Base-by-base conservation (phyloP, 768 basidiomycete genomes). In the Arthromyces matolae region DNA sequence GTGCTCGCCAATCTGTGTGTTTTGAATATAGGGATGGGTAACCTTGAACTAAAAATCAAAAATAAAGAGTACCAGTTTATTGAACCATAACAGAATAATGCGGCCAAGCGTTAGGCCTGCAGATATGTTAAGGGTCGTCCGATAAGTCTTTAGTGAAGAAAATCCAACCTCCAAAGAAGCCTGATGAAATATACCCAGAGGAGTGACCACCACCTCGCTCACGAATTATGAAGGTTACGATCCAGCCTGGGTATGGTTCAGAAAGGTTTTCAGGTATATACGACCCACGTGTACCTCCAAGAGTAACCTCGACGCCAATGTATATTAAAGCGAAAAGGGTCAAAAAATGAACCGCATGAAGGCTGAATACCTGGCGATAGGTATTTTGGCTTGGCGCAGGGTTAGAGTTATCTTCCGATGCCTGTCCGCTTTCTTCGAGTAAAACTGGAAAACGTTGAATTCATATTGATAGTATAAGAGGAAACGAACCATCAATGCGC, bases 101-200 rank as follows among this genome's bases (percentile, higher is more conserved):
- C 82, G 71, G 0, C 83, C 81, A 4, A 79, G 47, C 0, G 77
- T 79, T 12, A 82, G 57, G 13, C 75, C 75, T 73, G 9, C 18
- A 2, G 18, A 16, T 1, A 14, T 25, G 12, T 36, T 46, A 24
- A 34, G 8, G n/a, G n/a, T n/a, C n/a, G 12, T 10, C 28, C 10
- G 22, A 7, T 5, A 37, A 28, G 3, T 10, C 18, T 10, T 12
- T 19, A 0, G 4, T 23, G 25, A n/a, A 13, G 8, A 14, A 40
- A 16, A 4, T 22, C 9, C 32, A 40, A 55, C 59, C 61, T n/a
- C 57, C 60, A 34, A 61, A 63, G 37, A 59, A 64, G 12, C 60
- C 60, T 28, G 63, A 61, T 6, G 49, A 55, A 23, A 78, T 69
- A 55, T 79, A 80, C 4, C 79, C 78, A 13, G 79, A 62, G 1